These are phyloP conservation scores for Pseudogymnoascus sp. DNA, from an alignment of 2,329 filamentous ascomycete species.

Conservation along the genomic window DNA sequence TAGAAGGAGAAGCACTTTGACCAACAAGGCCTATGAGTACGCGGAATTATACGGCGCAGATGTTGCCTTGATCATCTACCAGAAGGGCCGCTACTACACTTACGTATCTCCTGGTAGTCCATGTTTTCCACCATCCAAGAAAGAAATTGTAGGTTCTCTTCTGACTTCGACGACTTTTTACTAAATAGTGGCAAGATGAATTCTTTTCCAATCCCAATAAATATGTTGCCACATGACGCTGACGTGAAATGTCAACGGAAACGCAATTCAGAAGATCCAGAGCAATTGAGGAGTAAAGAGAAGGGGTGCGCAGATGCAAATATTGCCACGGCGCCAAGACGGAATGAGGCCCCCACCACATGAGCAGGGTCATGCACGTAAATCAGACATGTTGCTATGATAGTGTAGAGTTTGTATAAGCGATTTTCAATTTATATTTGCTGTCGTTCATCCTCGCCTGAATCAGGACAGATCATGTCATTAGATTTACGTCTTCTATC, in stretches of 20 bases:
- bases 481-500: too few species aligned
- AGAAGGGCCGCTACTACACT: slow-evolving; percentile 8
- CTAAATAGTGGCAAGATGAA: background rate
- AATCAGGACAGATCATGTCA: background rate
- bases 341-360: background rate
- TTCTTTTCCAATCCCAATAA: background rate
- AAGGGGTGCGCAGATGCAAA: background rate
- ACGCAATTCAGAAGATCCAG: background rate
- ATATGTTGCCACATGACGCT: background rate
- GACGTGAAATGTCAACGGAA: background rate
- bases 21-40: slow-evolving; percentile 13
- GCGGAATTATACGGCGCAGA: slow-evolving; percentile 10
- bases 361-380: too few species aligned
- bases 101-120: slow-evolving; percentile 1
- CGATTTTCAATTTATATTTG: background rate
- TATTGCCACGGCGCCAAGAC: background rate
- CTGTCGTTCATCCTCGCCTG: background rate
- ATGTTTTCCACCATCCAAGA: slow-evolving; percentile 8
- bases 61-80: slow-evolving; percentile 12
- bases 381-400: background rate
- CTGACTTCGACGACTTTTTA: background rate
- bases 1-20: slow-evolving; percentile 11
- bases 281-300: background rate
- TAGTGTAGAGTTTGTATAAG: background rate
- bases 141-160: background rate